Evolutionary conservation across 164 flowering plant genomes (phyloP).

Genomic region (Euptelea pleiosperma): DNA sequence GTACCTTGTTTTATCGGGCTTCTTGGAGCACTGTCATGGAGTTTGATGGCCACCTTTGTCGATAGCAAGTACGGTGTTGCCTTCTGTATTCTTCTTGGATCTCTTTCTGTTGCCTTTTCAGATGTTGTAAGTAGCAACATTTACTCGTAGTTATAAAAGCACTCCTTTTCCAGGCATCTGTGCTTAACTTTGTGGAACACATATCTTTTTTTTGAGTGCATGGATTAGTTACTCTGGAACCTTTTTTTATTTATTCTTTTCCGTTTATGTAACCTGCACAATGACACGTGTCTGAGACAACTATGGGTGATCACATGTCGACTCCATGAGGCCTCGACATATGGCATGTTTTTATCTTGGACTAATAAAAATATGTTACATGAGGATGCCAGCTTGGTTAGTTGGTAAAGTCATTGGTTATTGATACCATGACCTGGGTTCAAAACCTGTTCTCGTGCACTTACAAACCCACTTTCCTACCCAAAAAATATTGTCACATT

Average conservation of each 20-base stretch:
- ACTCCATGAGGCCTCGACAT: too few species aligned
- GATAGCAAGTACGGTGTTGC: constrained; percentile 87
- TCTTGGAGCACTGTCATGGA: constrained; percentile 95
- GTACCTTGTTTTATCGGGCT: constrained; percentile 86
- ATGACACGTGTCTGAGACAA: background rate
- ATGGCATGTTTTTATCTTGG: too few species aligned
- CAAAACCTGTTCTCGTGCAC: too few species aligned
- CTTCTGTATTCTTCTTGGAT: constrained; percentile 93
- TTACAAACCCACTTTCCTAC: too few species aligned
- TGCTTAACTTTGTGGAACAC: background rate
- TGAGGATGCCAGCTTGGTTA: too few species aligned
- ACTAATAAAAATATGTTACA: too few species aligned
- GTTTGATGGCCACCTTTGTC: constrained; percentile 85
- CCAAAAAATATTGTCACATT: too few species aligned
- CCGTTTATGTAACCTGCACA: background rate
- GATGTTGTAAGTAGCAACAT: constrained; percentile 81
- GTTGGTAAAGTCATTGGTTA: too few species aligned
- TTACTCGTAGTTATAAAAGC: background rate
- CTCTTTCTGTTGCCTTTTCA: constrained; percentile 97
- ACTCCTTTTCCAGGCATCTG: background rate
- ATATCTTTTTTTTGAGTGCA: too few species aligned
- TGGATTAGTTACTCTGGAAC: too few species aligned
- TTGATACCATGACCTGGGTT: too few species aligned
- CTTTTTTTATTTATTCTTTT: too few species aligned
- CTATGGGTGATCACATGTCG: background rate